Evolutionary conservation across 1,284 basidiomycete genomes (phyloP).

Genomic region (Ganoderma lucidum): DNA sequence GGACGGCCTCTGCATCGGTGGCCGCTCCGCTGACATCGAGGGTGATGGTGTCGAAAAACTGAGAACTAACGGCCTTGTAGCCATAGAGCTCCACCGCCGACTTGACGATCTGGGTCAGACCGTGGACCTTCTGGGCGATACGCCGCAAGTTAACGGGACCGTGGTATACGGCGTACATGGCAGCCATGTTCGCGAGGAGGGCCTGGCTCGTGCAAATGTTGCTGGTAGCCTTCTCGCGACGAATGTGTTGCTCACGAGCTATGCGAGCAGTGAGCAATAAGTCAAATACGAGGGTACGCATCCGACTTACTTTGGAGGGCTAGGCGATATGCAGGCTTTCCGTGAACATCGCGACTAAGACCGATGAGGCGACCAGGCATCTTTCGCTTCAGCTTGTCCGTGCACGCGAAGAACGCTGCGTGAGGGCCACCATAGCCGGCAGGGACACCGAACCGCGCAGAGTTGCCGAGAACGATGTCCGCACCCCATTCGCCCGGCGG

Average conservation of each 20-base stretch:
- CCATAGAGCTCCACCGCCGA: slow-evolving; percentile 76
- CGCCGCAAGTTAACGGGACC: slow-evolving; percentile 87
- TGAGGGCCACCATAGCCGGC: slow-evolving; percentile 93
- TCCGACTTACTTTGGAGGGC: slow-evolving; percentile 86
- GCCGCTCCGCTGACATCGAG: slow-evolving; percentile 76
- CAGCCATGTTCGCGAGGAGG: slow-evolving; percentile 95
- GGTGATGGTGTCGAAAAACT: slow-evolving; percentile 96
- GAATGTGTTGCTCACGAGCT: slow-evolving; percentile 97
- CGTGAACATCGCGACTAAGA: slow-evolving; percentile 85
- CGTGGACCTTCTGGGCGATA: slow-evolving; percentile 92
- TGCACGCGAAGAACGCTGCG: slow-evolving; percentile 96
- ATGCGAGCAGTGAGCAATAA: not conserved
- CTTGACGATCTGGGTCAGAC: slow-evolving; percentile 86
- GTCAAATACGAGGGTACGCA: not conserved
- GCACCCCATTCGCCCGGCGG: slow-evolving; percentile 99
- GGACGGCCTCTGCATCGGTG: slow-evolving; percentile 71
- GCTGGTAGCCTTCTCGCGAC: slow-evolving; percentile 94
- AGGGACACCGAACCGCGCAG: slow-evolving; percentile 94
- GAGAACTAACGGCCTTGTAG: slow-evolving; percentile 68
- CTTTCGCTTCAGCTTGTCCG: slow-evolving; percentile 93
- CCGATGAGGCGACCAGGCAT: slow-evolving; percentile 98
- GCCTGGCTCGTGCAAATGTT: slow-evolving; percentile 96
- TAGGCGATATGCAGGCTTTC: slow-evolving; percentile 90
- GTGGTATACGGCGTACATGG: slow-evolving; percentile 98
- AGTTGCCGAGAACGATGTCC: slow-evolving; percentile 95